Conservation (phyloP, 2,329 filamentous ascomycete species). For the Aspergillus puulaauensis region DNA sequence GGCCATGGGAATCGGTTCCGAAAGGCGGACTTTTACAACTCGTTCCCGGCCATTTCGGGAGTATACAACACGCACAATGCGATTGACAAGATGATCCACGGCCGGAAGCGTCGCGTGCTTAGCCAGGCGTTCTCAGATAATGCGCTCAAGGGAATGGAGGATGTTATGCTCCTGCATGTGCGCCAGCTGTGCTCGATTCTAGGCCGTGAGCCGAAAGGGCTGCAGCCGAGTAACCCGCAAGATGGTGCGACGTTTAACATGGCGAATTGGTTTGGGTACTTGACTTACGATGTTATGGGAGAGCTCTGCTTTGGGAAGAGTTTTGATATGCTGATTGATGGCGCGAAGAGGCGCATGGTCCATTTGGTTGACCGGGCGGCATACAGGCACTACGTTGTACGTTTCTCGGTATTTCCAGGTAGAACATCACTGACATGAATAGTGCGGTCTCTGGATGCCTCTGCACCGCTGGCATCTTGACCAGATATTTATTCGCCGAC, state of each 20-base stretch:
- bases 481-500: conserved; percentile 65
- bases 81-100: conserved; percentile 67
- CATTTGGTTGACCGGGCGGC: conserved; percentile 67
- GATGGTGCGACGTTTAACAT: conserved; percentile 25
- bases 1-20: conserved; percentile 40
- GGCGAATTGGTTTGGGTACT: conserved; percentile 41
- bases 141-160: conserved; percentile 67
- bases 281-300: conserved; percentile 54
- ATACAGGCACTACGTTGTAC: conserved; percentile 66
- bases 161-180: conserved; percentile 65
- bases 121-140: conserved; percentile 70
- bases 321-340: conserved; percentile 49
- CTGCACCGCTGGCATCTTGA: conserved; percentile 66
- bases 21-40: conserved; percentile 72
- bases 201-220: conserved; percentile 19
- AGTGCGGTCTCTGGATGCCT: conserved; percentile 72
- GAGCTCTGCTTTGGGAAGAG: conserved; percentile 53
- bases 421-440: neutral
- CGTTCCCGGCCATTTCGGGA: conserved; percentile 64
- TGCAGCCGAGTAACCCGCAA: conserved; percentile 16
- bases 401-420: conserved; percentile 26
- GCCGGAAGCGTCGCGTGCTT: conserved; percentile 68
- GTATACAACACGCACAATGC: conserved; percentile 71
- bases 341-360: conserved; percentile 60
- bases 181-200: conserved; percentile 59